A percentile compares a stretch with the other conserved stretches of the same genome.
These are phyloP conservation scores for Exophiala viscosa DNA, from an alignment of 2,329 filamentous ascomycete species.

Conservation along the genomic window DNA sequence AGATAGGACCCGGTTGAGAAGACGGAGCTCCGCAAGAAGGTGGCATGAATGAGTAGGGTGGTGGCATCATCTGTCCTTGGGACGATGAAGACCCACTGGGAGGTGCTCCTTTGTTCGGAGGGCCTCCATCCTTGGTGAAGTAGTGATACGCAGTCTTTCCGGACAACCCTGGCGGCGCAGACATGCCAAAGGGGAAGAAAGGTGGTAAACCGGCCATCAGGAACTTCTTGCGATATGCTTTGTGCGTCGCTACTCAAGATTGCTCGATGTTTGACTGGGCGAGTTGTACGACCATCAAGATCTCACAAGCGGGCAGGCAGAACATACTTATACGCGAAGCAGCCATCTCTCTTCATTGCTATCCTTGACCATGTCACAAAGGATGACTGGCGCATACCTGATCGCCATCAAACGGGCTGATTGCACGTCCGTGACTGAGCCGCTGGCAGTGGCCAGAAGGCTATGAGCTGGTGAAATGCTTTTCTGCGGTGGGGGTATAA, in stretches of 20 bases:
- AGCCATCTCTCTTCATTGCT: not conserved
- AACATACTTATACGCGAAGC: not conserved
- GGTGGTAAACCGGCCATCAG: slow-evolving; percentile 35
- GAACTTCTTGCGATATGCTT: slow-evolving; percentile 35
- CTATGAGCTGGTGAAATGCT: too few species aligned
- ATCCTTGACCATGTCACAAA: not conserved
- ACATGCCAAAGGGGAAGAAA: slow-evolving; percentile 11
- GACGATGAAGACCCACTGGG: slow-evolving; percentile 23
- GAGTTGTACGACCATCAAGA: slow-evolving; percentile 3
- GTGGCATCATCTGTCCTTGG: slow-evolving; percentile 1
- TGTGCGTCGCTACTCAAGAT: not conserved
- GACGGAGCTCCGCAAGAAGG: not conserved
- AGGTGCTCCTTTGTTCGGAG: slow-evolving; percentile 33
- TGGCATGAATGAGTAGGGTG: slow-evolving; percentile 11
- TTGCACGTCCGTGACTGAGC: not conserved
- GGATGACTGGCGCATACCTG: not conserved
- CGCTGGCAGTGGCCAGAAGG: too few species aligned
- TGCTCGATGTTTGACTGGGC: not conserved
- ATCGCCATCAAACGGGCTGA: not conserved
- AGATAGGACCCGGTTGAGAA: slow-evolving; percentile 14
- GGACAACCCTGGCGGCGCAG: slow-evolving; percentile 17
- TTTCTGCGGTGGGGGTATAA: too few species aligned
- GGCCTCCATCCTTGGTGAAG: slow-evolving; percentile 31
- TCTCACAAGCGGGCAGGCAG: not conserved
- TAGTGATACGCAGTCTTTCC: slow-evolving; percentile 27